A percentile compares a stretch with the other conserved stretches of the same genome.
phyloP scores from a whole-genome alignment of 148 eudicot species.

The Suaeda aralocaspica region DNA sequence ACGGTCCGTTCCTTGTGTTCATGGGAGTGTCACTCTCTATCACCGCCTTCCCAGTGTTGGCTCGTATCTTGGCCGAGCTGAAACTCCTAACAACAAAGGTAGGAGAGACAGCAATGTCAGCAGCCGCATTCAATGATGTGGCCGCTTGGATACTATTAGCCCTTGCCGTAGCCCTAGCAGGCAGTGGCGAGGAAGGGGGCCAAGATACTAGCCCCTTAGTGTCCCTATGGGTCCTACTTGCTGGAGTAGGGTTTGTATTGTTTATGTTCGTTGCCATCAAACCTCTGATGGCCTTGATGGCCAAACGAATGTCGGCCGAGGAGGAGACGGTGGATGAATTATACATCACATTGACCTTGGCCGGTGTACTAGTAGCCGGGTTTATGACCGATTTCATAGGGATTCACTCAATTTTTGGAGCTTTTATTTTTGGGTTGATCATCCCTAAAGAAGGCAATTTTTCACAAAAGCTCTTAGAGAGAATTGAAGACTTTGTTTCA shows the following conservation, averaged over 20 bases:
- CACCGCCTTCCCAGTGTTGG: slow-evolving; percentile 50
- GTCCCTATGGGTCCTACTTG: slow-evolving; percentile 36
- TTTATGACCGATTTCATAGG: slow-evolving; percentile 52
- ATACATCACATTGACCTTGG: slow-evolving; percentile 34
- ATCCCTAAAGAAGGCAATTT: slow-evolving; percentile 41
- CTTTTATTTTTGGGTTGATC: slow-evolving; percentile 41
- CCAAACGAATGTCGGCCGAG: slow-evolving; percentile 22
- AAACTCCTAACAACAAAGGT: slow-evolving; percentile 46
- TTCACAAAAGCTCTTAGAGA: slow-evolving; percentile 30
- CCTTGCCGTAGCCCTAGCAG: slow-evolving; percentile 37
- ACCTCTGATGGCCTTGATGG: slow-evolving; percentile 29
- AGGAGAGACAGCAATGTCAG: slow-evolving; percentile 48
- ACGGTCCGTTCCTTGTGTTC: slow-evolving; percentile 38
- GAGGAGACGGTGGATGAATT: slow-evolving; percentile 31
- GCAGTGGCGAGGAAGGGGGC: slow-evolving; percentile 10
- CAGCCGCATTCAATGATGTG: slow-evolving; percentile 47
- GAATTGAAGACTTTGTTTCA: slow-evolving; percentile 46
- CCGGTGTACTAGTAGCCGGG: slow-evolving; percentile 39
- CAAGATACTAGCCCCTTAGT: slow-evolving; percentile 9
- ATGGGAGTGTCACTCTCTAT: slow-evolving; percentile 51
- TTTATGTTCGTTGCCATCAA: slow-evolving; percentile 18
- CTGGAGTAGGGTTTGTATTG: slow-evolving; percentile 33
- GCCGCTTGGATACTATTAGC: slow-evolving; percentile 46
- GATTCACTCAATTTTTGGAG: slow-evolving; percentile 52
- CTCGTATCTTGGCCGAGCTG: slow-evolving; percentile 46